Evolutionary conservation across 768 basidiomycete species (phyloP).

Genomic region (Trametes cubensis): DNA sequence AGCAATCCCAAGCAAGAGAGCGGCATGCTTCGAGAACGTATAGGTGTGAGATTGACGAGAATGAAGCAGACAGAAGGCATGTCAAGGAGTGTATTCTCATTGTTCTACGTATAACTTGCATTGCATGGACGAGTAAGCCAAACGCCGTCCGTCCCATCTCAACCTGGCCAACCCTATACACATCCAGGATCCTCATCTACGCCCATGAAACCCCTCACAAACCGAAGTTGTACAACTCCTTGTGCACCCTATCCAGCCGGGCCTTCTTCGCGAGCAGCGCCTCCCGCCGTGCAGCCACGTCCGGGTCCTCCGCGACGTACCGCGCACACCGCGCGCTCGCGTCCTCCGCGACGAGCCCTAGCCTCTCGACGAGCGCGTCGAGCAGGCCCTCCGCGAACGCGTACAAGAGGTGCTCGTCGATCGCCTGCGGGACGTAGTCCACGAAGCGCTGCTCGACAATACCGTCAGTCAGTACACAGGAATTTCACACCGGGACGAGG

Average conservation of each 20-base stretch:
- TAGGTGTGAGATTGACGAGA: too few relatives aligned
- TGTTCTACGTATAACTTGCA: too few relatives aligned
- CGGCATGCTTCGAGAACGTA: too few relatives aligned
- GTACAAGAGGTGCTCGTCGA: constrained; percentile 38
- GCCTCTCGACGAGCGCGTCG: constrained; percentile 37
- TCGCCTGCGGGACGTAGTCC: constrained; percentile 21
- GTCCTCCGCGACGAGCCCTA: constrained; percentile 37
- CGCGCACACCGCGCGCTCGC: constrained; percentile 40
- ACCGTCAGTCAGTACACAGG: not conserved
- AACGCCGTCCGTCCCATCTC: too few relatives aligned
- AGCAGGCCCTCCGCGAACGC: constrained; percentile 37
- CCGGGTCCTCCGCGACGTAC: constrained; percentile 50
- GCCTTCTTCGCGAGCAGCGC: constrained; percentile 37
- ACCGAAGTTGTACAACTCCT: constrained; percentile 38
- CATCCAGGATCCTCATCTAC: too few relatives aligned
- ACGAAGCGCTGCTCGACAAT: constrained; percentile 17
- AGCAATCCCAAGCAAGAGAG: too few relatives aligned
- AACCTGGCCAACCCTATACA: too few relatives aligned
- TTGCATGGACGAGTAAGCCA: too few relatives aligned
- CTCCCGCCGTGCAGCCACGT: constrained; percentile 38
- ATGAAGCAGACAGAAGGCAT: too few relatives aligned
- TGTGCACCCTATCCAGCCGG: constrained; percentile 44
- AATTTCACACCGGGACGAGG: not conserved
- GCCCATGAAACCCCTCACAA: too few relatives aligned
- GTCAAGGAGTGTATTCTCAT: too few relatives aligned